Conservation (phyloP, 169 alveolate species). For the Perkinsus olseni region DNA sequence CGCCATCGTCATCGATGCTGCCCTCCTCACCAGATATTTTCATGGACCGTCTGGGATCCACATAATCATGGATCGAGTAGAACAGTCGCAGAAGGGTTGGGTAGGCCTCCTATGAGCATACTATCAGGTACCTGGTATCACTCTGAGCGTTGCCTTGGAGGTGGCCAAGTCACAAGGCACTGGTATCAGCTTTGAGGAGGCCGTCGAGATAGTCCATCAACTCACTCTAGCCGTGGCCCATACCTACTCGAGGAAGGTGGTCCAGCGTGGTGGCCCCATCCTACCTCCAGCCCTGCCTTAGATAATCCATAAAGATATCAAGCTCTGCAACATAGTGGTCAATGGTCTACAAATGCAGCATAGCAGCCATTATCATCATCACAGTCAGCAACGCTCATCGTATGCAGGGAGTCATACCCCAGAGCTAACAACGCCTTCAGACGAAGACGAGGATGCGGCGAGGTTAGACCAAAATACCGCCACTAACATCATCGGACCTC, state of each 20-base stretch:
- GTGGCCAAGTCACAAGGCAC: background rate
- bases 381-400: background rate
- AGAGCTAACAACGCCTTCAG: background rate
- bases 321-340: background rate
- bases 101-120: no score
- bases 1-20: background rate
- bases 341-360: background rate
- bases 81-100: background rate
- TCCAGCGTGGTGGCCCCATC: background rate
- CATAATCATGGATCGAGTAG: background rate
- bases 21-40: background rate
- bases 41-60: background rate
- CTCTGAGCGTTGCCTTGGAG: background rate
- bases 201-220: background rate
- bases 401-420: background rate
- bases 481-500: background rate
- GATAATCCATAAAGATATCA: background rate
- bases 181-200: background rate
- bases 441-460: background rate
- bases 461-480: background rate
- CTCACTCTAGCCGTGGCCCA: background rate
- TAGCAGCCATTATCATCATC: background rate
- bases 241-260: background rate
- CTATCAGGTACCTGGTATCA: background rate
- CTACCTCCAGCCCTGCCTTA: background rate